Evolutionary conservation across 345 rosid genomes (phyloP).

Genomic region (Limnanthes douglasii): DNA sequence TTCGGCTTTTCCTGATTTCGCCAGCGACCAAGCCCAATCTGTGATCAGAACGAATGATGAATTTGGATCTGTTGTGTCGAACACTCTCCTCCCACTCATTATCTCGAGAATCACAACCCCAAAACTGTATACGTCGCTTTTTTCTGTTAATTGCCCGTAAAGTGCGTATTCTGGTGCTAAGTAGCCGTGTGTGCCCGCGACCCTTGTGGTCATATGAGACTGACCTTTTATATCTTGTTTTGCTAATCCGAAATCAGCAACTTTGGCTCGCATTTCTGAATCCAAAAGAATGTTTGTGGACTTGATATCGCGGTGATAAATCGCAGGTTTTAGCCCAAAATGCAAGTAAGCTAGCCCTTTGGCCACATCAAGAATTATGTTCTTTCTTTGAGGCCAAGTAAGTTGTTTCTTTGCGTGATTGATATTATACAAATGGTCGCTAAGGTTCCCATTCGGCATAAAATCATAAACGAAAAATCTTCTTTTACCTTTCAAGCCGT

Average conservation of each 20-base stretch:
- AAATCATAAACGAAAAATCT: slow-evolving; percentile 42
- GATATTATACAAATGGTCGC: slow-evolving; percentile 18
- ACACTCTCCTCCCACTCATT: slow-evolving; percentile 43
- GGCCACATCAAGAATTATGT: slow-evolving; percentile 38
- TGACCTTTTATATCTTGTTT: slow-evolving; percentile 39
- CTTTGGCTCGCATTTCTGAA: slow-evolving; percentile 28
- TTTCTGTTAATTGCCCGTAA: slow-evolving; percentile 47
- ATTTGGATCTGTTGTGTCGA: slow-evolving; percentile 25
- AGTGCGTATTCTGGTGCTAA: slow-evolving; percentile 46
- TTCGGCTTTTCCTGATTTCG: slow-evolving; percentile 21
- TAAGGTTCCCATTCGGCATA: slow-evolving; percentile 44
- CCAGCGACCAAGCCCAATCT: slow-evolving; percentile 46
- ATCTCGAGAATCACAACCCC: slow-evolving; percentile 40
- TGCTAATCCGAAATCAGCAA: slow-evolving; percentile 43
- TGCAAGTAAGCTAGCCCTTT: slow-evolving; percentile 49
- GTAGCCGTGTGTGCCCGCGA: slow-evolving; percentile 50
- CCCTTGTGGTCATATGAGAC: slow-evolving; percentile 49
- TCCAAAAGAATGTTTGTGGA: slow-evolving; percentile 40
- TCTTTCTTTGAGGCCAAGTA: slow-evolving; percentile 45
- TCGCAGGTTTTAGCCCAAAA: slow-evolving; percentile 36
- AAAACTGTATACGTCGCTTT: slow-evolving; percentile 48
- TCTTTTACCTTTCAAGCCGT: slow-evolving; percentile 20
- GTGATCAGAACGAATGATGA: slow-evolving; percentile 26
- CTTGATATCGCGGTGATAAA: slow-evolving; percentile 56
- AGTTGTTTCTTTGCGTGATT: slow-evolving; percentile 9